Evolutionary conservation across 805 yeast genomes (phyloP), one percentile per base, ranked within the genome.

Genomic region (Candida vaughaniae): DNA sequence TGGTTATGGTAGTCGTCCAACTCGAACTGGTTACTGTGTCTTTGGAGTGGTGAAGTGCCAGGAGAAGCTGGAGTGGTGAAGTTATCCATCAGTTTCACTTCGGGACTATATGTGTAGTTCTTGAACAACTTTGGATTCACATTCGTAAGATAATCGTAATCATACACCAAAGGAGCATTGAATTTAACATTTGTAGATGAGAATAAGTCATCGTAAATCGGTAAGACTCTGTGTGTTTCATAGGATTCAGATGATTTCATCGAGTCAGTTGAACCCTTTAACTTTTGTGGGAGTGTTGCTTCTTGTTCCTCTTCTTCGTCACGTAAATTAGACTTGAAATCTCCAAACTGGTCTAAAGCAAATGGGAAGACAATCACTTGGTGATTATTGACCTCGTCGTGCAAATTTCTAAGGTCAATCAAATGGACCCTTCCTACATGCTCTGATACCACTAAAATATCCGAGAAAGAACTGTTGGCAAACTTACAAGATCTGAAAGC

Each of bases 381-480:
- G 53, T 85, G 91, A 48, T 84, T 80, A 30, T 42, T 51, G 30
- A 20, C 22, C 16, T 52, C 51, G 12, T 50, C 47, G 27, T 53
- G 48, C 46, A 79, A 75, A 51, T 84, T 77, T 43, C 95, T 74
- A 17, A 88, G 72, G 56, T 90, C 96, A 18, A 90, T 67, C 39
- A 89, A 67, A 60, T 90, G 98, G 3, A 90, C 85, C 36, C 95
- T 71, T 0, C 95, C 95, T 36, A 80, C 83, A 49, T 90, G 96
- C 56, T 90, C 97, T 36, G 84, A 75, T 2, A 90, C 70, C 36
- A 85, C 76, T 39, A 90, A 63, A 41, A 88, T 59, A 58, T 90
- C 96, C 49, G 83, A 90, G 11, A 83, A 66, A 3, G 86, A 82
- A 58, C 66, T 41, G 62, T 68, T 39, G 22, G 73, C 66, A 29